A percentile compares a stretch with the other conserved stretches of the same genome.
These are phyloP conservation scores for Jatropha podagrica DNA, from an alignment of 441 rosid genomes.

Conservation along the genomic window DNA sequence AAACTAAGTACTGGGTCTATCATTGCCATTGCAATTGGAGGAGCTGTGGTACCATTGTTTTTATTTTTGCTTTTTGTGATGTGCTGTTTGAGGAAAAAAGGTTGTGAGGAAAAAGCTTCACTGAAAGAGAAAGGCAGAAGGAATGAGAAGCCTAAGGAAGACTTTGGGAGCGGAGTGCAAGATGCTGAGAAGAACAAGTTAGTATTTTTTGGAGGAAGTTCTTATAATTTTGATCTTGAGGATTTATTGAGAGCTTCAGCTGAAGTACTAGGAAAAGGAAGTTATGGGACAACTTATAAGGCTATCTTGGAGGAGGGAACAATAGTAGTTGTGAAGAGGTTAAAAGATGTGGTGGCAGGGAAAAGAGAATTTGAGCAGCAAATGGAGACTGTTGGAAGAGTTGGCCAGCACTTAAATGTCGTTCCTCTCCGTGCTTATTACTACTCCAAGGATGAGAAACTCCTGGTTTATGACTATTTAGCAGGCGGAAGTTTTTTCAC, in stretches of 20 bases:
- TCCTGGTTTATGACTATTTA: slow-evolving; percentile 72
- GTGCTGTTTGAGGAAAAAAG: slow-evolving; percentile 49
- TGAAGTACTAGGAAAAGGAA: slow-evolving; percentile 91
- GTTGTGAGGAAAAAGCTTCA: slow-evolving; percentile 30
- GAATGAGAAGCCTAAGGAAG: slow-evolving; percentile 61
- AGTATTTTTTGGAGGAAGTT: slow-evolving; percentile 73
- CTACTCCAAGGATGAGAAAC: slow-evolving; percentile 95
- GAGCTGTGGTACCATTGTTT: slow-evolving; percentile 48
- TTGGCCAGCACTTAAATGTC: slow-evolving; percentile 68
- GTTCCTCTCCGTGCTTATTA: slow-evolving; percentile 83
- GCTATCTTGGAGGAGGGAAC: slow-evolving; percentile 80
- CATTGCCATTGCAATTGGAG: slow-evolving; percentile 67
- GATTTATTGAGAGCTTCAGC: slow-evolving; percentile 91
- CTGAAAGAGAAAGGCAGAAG: slow-evolving; percentile 49
- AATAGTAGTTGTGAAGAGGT: slow-evolving; percentile 76
- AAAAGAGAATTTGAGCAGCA: slow-evolving; percentile 90
- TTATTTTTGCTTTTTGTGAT: slow-evolving; percentile 43
- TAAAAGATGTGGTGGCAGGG: slow-evolving; percentile 73
- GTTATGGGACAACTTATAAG: slow-evolving; percentile 80
- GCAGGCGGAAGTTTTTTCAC: slow-evolving; percentile 65
- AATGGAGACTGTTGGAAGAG: slow-evolving; percentile 72
- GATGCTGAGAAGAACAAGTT: slow-evolving; percentile 67
- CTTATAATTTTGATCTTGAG: slow-evolving; percentile 70
- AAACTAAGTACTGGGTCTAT: slow-evolving; percentile 54
- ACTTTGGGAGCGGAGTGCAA: slow-evolving; percentile 50